Conservation (phyloP, 2,329 filamentous ascomycete genomes). For the Aspergillus versicolor region DNA sequence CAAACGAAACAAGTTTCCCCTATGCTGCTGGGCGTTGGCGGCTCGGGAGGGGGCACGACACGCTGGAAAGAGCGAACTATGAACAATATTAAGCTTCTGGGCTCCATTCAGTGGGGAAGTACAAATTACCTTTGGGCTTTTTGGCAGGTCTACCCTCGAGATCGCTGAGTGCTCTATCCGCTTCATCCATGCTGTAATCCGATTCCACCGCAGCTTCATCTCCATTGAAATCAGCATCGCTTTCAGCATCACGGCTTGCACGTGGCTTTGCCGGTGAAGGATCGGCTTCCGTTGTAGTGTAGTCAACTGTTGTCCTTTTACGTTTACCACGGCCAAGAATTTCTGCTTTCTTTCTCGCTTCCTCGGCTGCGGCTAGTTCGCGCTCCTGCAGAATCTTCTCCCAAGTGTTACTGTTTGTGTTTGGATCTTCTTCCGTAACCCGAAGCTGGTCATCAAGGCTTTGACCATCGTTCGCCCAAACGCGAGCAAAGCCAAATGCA, state of each 20-base stretch:
- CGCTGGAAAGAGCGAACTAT: conserved; percentile 42
- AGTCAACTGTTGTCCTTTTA: conserved; percentile 57
- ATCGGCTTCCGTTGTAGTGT: conserved; percentile 20
- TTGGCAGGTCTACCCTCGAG: conserved; percentile 23
- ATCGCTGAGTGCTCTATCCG: conserved; percentile 15
- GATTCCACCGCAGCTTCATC: conserved; percentile 30
- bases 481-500: conserved; percentile 83
- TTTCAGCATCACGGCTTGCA: conserved; percentile 19
- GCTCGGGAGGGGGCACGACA: conserved; percentile 23
- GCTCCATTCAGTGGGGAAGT: not conserved
- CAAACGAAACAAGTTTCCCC: conserved; percentile 53
- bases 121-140: conserved; percentile 21
- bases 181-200: conserved; percentile 21
- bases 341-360: conserved; percentile 67
- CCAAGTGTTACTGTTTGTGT: conserved; percentile 73
- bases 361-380: conserved; percentile 72
- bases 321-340: conserved; percentile 84
- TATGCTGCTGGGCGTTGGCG: conserved; percentile 1
- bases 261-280: conserved; percentile 24
- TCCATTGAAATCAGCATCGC: conserved; percentile 33
- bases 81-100: conserved; percentile 10
- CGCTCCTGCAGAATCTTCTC: conserved; percentile 83
- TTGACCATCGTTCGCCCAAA: conserved; percentile 84
- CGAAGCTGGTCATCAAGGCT: conserved; percentile 64
- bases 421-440: conserved; percentile 48